Evolutionary conservation across 164 flowering plant species (phyloP).

Genomic region (Tetracentron sinense): DNA sequence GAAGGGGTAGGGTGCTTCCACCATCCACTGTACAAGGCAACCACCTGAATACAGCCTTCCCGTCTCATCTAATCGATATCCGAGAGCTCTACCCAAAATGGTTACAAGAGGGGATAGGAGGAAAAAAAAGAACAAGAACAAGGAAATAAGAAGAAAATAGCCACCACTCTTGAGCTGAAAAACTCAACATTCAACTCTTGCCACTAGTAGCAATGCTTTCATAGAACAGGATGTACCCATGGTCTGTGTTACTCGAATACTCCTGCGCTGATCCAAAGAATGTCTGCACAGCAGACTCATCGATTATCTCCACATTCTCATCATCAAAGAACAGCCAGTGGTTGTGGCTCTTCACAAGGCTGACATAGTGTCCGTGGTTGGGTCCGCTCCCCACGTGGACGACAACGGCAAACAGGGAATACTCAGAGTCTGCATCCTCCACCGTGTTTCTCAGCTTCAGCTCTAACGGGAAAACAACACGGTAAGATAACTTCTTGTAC

Average conservation of each 20-base stretch:
- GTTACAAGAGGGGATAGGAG: slow-evolving; percentile 13
- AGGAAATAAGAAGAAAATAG: slow-evolving; percentile 12
- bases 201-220: not conserved
- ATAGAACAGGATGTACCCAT: not conserved
- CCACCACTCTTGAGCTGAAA: slow-evolving; percentile 11
- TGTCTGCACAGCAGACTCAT: slow-evolving; percentile 90
- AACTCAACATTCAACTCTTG: not conserved
- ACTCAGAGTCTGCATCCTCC: slow-evolving; percentile 84
- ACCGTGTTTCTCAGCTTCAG: slow-evolving; percentile 88
- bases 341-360: slow-evolving; percentile 98
- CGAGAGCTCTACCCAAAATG: slow-evolving; percentile 27
- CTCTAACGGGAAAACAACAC: slow-evolving; percentile 96
- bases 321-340: slow-evolving; percentile 99
- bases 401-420: slow-evolving; percentile 93
- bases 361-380: slow-evolving; percentile 98
- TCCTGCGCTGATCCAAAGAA: slow-evolving; percentile 99
- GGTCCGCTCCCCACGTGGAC: slow-evolving; percentile 42
- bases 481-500: slow-evolving; percentile 89
- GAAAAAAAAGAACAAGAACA: slow-evolving; percentile 4
- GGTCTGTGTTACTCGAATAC: not conserved
- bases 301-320: slow-evolving; percentile 41
- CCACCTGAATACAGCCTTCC: slow-evolving; percentile 30
- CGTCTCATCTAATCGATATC: slow-evolving; percentile 21
- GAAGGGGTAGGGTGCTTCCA: slow-evolving; percentile 29
- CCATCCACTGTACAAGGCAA: slow-evolving; percentile 53